Percentiles rank a stretch among this genome's conserved stretches.
Conservation (phyloP, 805 yeast species). For the Wickerhamiella domercqiae region DNA sequence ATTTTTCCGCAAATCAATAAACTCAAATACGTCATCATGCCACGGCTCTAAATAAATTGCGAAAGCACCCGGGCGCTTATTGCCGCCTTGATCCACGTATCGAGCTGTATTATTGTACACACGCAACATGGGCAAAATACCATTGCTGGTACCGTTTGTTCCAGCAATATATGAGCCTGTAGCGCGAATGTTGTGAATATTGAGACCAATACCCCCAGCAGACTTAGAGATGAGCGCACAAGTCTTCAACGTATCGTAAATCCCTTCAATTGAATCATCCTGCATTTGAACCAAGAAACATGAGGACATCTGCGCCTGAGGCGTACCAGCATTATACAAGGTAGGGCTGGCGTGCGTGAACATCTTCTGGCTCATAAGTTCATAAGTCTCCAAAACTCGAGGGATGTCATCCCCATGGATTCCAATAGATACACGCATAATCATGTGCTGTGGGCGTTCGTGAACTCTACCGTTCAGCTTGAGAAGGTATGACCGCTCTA, state of each 20-base stretch:
- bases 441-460: slow-evolving; percentile 84
- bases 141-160: slow-evolving; percentile 83
- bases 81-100: slow-evolving; percentile 97
- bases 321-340: slow-evolving; percentile 83
- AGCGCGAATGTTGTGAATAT: slow-evolving; percentile 73
- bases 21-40: slow-evolving; percentile 85
- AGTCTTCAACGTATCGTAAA: slow-evolving; percentile 74
- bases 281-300: slow-evolving; percentile 85
- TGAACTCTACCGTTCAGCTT: slow-evolving; percentile 48
- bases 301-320: slow-evolving; percentile 71
- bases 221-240: slow-evolving; percentile 85
- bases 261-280: slow-evolving; percentile 92
- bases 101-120: slow-evolving; percentile 93
- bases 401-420: slow-evolving; percentile 61
- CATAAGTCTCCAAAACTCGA: slow-evolving; percentile 64
- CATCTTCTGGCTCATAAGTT: slow-evolving; percentile 70
- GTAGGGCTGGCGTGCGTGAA: slow-evolving; percentile 96
- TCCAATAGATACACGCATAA: slow-evolving; percentile 85
- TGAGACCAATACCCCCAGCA: slow-evolving; percentile 92
- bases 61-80: slow-evolving; percentile 95
- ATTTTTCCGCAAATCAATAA: slow-evolving; percentile 74
- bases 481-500: slow-evolving; percentile 71
- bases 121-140: slow-evolving; percentile 89
- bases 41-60: slow-evolving; percentile 92
- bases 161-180: slow-evolving; percentile 82